A percentile compares a stretch with the other conserved stretches of the same genome.
phyloP scores from a whole-genome alignment of 768 basidiomycete genomes.

The Collybia nuda region DNA sequence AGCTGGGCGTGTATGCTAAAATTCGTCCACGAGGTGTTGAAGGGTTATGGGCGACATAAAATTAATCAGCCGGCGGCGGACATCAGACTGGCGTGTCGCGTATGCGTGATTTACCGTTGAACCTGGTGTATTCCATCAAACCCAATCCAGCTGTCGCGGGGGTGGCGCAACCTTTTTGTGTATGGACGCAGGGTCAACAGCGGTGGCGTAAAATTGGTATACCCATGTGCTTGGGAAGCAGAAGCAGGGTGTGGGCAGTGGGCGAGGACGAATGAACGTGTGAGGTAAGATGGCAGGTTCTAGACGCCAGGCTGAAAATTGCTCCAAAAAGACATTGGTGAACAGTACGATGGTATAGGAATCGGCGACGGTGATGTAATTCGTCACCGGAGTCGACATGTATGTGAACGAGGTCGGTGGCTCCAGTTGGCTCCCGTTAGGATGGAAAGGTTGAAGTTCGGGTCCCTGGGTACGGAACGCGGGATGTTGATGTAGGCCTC shows the following conservation, averaged over 20 bases:
- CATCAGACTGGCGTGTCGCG: background rate
- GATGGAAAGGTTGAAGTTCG: background rate
- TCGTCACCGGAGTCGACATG: too few species aligned
- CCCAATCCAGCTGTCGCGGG: background rate
- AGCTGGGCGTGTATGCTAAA: background rate
- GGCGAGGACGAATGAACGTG: background rate
- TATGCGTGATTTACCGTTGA: background rate
- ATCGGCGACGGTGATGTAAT: too few species aligned
- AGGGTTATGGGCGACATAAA: background rate
- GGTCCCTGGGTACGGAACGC: background rate
- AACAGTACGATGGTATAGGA: too few species aligned
- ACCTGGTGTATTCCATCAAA: background rate
- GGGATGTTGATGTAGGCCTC: background rate
- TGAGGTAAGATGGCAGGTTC: background rate
- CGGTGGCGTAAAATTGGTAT: background rate
- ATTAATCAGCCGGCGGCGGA: constrained; percentile 2
- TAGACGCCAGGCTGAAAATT: background rate
- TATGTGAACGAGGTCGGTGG: too few species aligned
- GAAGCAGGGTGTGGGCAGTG: background rate
- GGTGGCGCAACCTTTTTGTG: background rate
- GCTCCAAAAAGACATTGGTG: background rate
- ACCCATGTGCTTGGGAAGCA: constrained; percentile 4
- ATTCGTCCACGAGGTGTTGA: background rate
- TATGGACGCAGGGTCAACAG: background rate
- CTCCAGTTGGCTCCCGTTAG: too few species aligned